Conservation (phyloP, 345 rosid species). For the Adansonia digitata region DNA sequence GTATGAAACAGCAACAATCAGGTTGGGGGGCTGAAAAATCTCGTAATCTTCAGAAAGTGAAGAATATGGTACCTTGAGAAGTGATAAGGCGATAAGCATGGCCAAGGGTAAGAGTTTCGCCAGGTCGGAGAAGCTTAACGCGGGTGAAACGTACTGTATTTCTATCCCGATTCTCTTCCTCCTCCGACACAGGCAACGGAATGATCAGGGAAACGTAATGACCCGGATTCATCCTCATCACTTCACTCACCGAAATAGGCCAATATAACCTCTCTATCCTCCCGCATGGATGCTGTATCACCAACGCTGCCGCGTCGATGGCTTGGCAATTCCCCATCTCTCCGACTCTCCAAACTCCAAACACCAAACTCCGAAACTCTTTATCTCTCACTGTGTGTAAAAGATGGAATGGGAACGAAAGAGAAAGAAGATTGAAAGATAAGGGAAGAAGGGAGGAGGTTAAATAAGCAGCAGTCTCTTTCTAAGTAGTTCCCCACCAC, state of each 20-base stretch:
- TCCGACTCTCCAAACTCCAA: too few relatives aligned
- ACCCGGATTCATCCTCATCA: constrained; percentile 82
- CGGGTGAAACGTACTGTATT: constrained; percentile 62
- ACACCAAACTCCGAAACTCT: too few relatives aligned
- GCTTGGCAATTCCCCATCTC: constrained; percentile 96
- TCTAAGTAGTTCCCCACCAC: constrained; percentile 49
- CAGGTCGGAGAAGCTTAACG: constrained; percentile 88
- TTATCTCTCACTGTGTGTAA: too few relatives aligned
- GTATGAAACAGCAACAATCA: background rate
- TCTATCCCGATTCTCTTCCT: constrained; percentile 16
- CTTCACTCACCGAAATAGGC: constrained; percentile 63
- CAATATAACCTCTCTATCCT: constrained; percentile 76
- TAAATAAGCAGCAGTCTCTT: constrained; percentile 45
- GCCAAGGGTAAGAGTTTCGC: constrained; percentile 77
- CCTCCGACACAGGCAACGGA: constrained; percentile 55
- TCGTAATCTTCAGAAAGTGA: background rate
- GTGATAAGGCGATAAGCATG: constrained; percentile 94
- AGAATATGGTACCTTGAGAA: constrained; percentile 59
- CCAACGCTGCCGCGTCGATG: constrained; percentile 91
- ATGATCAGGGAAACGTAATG: constrained; percentile 93
- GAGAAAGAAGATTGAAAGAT: constrained; percentile 4
- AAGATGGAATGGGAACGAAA: too few relatives aligned
- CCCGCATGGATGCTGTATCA: constrained; percentile 84
- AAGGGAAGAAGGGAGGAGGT: constrained; percentile 16
- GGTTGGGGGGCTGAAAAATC: background rate